phyloP scores from a whole-genome alignment of 1,284 basidiomycete species.

The Cryptococcus hybrid region DNA sequence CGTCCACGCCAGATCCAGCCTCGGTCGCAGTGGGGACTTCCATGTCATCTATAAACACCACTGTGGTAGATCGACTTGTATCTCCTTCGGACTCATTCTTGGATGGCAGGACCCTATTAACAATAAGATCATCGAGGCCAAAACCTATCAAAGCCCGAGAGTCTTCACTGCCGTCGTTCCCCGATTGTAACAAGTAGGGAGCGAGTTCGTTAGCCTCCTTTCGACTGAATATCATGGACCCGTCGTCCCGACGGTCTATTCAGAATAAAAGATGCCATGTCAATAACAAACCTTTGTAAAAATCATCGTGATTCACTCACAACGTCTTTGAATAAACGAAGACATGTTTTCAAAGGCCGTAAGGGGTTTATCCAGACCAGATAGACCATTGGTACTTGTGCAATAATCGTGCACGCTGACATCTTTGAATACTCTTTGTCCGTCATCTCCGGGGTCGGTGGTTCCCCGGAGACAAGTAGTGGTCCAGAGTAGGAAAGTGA shows the following conservation, averaged over 20 bases:
- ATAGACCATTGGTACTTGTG: not conserved
- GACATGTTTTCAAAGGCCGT: not conserved
- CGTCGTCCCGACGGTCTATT: not conserved
- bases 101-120: not conserved
- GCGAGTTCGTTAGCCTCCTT: not conserved
- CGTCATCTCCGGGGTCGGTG: not conserved
- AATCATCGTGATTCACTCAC: not conserved
- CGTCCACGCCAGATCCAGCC: not conserved
- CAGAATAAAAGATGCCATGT: not conserved
- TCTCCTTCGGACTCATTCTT: not conserved
- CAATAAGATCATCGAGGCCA: not conserved
- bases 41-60: not conserved
- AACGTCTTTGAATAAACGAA: not conserved
- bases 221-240: not conserved
- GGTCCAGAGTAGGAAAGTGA: not conserved
- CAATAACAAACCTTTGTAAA: not conserved
- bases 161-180: not conserved
- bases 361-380: not conserved
- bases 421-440: not conserved
- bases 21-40: not conserved
- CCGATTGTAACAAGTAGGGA: not conserved
- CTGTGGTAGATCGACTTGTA: not conserved
- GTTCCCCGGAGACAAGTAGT: not conserved
- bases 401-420: not conserved
- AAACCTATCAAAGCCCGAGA: not conserved